Evolutionary conservation across 2,329 filamentous ascomycete species (phyloP).

Genomic region (Arthroderma sp.): DNA sequence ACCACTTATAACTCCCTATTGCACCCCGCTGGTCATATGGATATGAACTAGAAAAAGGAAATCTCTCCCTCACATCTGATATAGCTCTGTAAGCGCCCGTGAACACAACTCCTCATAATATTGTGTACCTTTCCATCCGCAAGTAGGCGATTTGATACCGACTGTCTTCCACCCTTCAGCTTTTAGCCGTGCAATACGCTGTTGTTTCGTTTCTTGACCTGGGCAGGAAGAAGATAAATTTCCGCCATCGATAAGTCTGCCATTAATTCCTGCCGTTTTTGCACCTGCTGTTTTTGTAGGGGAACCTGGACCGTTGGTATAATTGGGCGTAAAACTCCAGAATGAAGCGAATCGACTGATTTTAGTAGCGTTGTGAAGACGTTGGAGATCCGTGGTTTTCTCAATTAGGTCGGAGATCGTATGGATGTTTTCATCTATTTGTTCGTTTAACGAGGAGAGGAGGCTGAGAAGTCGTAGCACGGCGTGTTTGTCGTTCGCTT

Average conservation of each 20-base stretch:
- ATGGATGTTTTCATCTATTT: slow-evolving; percentile 3
- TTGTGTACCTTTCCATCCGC: slow-evolving; percentile 24
- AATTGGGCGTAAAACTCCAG: slow-evolving; percentile 26
- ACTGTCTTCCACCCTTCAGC: slow-evolving; percentile 26
- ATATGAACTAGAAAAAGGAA: too few species aligned
- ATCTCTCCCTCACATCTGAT: slow-evolving; percentile 6
- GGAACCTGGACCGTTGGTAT: slow-evolving; percentile 6
- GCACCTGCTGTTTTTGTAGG: background rate
- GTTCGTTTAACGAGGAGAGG: background rate
- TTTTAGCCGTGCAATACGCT: slow-evolving; percentile 23
- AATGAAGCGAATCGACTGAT: slow-evolving; percentile 24
- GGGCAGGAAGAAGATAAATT: background rate
- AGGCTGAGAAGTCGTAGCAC: slow-evolving; percentile 1
- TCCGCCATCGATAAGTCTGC: background rate
- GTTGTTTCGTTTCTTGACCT: slow-evolving; percentile 20
- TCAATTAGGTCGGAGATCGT: slow-evolving; percentile 1
- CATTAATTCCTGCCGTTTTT: background rate
- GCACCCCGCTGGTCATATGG: too few species aligned
- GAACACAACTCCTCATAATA: slow-evolving; percentile 27
- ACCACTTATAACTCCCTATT: too few species aligned
- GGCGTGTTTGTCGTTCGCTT: background rate
- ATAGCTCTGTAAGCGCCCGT: slow-evolving; percentile 25
- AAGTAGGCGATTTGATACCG: slow-evolving; percentile 20
- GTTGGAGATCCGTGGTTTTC: slow-evolving; percentile 13
- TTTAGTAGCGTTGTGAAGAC: slow-evolving; percentile 13